Evolutionary conservation across 2,329 filamentous ascomycete genomes (phyloP).

Genomic region (Ophiocordyceps camponoti-floridani): DNA sequence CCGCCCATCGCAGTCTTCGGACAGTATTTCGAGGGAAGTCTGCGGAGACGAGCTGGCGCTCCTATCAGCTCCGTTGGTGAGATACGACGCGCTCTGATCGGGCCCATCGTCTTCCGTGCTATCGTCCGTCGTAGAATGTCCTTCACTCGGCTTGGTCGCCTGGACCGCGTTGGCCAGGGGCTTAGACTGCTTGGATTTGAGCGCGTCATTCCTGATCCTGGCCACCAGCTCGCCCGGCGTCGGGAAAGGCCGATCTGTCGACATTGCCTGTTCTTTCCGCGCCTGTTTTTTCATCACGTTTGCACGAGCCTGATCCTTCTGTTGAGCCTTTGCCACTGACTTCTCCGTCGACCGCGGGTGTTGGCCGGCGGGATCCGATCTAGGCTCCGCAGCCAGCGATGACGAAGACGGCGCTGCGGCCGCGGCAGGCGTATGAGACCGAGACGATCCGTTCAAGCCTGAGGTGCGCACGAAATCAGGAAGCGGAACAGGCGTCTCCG

Average conservation of each 20-base stretch:
- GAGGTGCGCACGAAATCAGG: background rate
- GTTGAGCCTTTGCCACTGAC: conserved; percentile 2
- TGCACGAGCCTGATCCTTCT: background rate
- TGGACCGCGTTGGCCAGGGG: too few relatives aligned
- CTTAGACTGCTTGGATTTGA: background rate
- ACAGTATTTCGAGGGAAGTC: background rate
- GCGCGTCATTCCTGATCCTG: background rate
- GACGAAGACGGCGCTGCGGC: background rate
- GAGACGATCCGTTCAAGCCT: background rate
- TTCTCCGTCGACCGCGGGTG: conserved; percentile 8
- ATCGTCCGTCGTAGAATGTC: background rate
- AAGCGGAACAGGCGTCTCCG: conserved; percentile 3
- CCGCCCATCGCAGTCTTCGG: background rate
- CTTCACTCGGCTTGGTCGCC: background rate
- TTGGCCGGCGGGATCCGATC: background rate
- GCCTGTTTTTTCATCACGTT: background rate
- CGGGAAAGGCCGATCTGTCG: background rate
- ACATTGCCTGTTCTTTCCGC: background rate
- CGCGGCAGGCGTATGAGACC: background rate
- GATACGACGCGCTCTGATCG: background rate
- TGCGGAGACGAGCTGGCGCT: background rate
- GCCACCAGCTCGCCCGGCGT: background rate
- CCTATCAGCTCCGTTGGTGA: background rate
- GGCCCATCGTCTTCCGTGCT: background rate
- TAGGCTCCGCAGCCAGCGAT: background rate